Percentiles rank a stretch among this genome's conserved stretches.
Conservation (phyloP, 306 rosid genomes). For the Ziziphus jujuba region DNA sequence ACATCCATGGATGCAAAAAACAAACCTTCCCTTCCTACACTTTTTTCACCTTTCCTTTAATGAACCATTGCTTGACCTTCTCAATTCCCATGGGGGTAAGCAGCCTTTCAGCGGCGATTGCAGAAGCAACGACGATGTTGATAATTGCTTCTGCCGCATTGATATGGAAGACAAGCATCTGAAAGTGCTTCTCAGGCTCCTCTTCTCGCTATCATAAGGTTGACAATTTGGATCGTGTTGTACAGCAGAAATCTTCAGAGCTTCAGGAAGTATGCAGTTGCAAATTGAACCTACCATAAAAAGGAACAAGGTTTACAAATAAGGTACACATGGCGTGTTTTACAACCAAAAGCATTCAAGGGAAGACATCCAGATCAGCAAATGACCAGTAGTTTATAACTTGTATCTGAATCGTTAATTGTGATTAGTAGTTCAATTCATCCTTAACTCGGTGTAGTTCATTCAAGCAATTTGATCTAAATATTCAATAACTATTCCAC, state of each 20-base stretch:
- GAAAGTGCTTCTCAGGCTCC: constrained; percentile 60
- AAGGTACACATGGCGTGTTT: too few species aligned
- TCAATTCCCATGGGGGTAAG: constrained; percentile 74
- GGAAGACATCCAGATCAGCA: too few species aligned
- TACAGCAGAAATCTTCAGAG: constrained; percentile 71
- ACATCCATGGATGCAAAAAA: constrained; percentile 24
- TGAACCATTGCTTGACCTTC: constrained; percentile 73
- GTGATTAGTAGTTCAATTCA: too few species aligned
- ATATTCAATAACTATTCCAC: too few species aligned
- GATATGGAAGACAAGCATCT: constrained; percentile 84
- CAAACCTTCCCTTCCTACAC: constrained; percentile 8
- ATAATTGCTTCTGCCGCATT: constrained; percentile 87
- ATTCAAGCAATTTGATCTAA: too few species aligned
- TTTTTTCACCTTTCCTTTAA: constrained; percentile 71
- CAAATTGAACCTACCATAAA: constrained; percentile 72
- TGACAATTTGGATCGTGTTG: constrained; percentile 67
- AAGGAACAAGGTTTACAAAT: too few species aligned
- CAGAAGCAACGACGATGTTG: constrained; percentile 77
- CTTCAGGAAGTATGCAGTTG: constrained; percentile 83
- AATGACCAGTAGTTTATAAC: too few species aligned
- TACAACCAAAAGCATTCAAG: too few species aligned
- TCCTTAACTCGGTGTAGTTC: too few species aligned
- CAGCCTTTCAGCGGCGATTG: constrained; percentile 93
- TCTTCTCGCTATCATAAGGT: constrained; percentile 67
- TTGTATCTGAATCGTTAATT: too few species aligned